These are phyloP conservation scores for Cladosporium sphaerospermum DNA, from an alignment of 2,329 filamentous ascomycete genomes.

Conservation along the genomic window DNA sequence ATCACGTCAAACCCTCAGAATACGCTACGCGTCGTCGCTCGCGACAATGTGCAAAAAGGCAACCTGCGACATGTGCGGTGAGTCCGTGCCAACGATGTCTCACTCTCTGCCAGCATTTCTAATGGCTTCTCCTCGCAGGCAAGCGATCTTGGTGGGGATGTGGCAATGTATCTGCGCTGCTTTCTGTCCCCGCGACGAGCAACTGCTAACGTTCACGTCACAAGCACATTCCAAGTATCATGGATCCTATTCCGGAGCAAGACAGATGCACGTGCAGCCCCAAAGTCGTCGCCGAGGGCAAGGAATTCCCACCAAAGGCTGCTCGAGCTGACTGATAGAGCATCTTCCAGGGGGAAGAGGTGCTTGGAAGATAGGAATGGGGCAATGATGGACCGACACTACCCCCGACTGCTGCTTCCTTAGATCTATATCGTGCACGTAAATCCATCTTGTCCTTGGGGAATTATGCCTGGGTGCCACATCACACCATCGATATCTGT, in stretches of 20 bases:
- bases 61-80: conserved; percentile 58
- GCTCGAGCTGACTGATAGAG: conserved; percentile 21
- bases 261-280: conserved; percentile 63
- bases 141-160: conserved; percentile 32
- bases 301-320: conserved; percentile 60
- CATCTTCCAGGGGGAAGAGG: neutral
- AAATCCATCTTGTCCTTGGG: too few species aligned
- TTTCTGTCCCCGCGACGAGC: neutral
- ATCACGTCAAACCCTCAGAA: too few species aligned
- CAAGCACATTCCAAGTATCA: conserved; percentile 54
- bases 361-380: neutral
- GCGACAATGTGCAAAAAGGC: conserved; percentile 58
- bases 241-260: conserved; percentile 52
- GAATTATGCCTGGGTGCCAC: neutral
- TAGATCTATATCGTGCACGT: neutral
- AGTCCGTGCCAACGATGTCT: conserved; percentile 25
- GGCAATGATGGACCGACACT: neutral
- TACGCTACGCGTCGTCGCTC: neutral
- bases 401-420: neutral
- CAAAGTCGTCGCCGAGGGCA: conserved; percentile 54
- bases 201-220: conserved; percentile 42
- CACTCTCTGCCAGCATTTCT: neutral
- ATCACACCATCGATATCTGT: neutral
- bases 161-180: conserved; percentile 13
- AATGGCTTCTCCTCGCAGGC: conserved; percentile 19